phyloP scores from a whole-genome alignment of 495 filamentous ascomycete genomes.

The Penicillium longicatenatum region DNA sequence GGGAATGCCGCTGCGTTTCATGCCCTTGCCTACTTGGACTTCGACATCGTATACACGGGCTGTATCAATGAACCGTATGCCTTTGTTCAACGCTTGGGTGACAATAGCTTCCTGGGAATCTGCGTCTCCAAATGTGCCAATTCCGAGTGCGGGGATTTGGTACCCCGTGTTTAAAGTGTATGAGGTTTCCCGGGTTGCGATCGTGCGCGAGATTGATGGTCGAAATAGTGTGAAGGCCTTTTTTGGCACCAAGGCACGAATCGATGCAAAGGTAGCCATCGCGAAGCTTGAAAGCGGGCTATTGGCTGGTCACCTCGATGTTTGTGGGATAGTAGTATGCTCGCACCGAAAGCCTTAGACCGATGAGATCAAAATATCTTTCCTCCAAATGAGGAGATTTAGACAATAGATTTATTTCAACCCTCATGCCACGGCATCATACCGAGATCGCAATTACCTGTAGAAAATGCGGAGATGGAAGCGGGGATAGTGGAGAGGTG shows the following conservation, averaged over 20 bases:
- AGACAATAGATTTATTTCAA: too few relatives aligned
- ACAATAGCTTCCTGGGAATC: constrained; percentile 45
- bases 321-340: neutral
- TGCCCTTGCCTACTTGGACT: constrained; percentile 52
- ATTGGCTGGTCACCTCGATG: neutral
- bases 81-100: constrained; percentile 42
- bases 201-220: neutral
- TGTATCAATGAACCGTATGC: constrained; percentile 61
- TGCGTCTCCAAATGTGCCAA: constrained; percentile 47
- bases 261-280: neutral
- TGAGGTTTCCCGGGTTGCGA: neutral
- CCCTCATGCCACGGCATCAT: neutral
- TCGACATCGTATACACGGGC: constrained; percentile 41
- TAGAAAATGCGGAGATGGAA: neutral
- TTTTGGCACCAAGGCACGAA: neutral
- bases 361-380: too few relatives aligned
- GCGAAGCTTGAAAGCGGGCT: neutral
- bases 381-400: too few relatives aligned
- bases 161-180: constrained; percentile 41
- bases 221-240: neutral
- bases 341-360: neutral
- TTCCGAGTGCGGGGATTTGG: constrained; percentile 42
- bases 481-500: neutral
- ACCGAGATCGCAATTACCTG: neutral
- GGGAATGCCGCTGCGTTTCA: constrained; percentile 50